Conservation (phyloP, 1,139 yeast genomes). For the Magnusiomyces magnusii region DNA sequence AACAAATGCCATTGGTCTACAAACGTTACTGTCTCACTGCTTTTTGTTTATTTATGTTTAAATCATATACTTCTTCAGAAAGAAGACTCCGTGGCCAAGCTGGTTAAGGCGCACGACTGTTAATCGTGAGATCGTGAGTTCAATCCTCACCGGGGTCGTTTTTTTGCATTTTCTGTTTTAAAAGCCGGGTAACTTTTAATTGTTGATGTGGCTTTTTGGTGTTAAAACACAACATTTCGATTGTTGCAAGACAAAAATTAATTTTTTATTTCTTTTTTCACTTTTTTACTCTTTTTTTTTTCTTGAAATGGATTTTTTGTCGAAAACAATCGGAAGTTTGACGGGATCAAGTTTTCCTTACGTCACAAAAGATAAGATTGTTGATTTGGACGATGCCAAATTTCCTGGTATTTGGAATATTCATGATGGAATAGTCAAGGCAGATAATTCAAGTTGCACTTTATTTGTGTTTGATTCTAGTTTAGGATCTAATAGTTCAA, state of each 20-base stretch:
- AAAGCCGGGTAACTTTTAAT: background rate
- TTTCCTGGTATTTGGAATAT: constrained; percentile 42
- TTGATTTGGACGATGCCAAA: constrained; percentile 19
- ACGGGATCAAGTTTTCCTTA: constrained; percentile 32
- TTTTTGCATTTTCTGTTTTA: background rate
- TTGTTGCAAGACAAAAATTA: background rate
- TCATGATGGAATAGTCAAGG: constrained; percentile 39
- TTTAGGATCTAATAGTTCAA: constrained; percentile 35
- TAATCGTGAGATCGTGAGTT: constrained; percentile 54
- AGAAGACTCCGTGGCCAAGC: constrained; percentile 50
- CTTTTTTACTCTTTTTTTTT: background rate
- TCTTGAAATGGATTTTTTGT: constrained; percentile 31
- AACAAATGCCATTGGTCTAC: too few relatives aligned
- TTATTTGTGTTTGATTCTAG: constrained; percentile 56
- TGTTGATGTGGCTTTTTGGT: background rate
- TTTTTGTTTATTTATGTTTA: too few relatives aligned
- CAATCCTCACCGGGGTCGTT: constrained; percentile 41
- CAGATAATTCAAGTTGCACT: constrained; percentile 40
- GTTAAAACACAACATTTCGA: background rate
- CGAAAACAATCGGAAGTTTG: constrained; percentile 32
- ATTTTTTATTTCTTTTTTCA: background rate
- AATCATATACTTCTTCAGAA: background rate
- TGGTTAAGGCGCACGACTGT: constrained; percentile 57
- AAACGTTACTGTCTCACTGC: too few relatives aligned
- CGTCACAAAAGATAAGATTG: constrained; percentile 24